Evolutionary conservation across 2,329 filamentous ascomycete genomes (phyloP).

Genomic region (Periconia sp.): DNA sequence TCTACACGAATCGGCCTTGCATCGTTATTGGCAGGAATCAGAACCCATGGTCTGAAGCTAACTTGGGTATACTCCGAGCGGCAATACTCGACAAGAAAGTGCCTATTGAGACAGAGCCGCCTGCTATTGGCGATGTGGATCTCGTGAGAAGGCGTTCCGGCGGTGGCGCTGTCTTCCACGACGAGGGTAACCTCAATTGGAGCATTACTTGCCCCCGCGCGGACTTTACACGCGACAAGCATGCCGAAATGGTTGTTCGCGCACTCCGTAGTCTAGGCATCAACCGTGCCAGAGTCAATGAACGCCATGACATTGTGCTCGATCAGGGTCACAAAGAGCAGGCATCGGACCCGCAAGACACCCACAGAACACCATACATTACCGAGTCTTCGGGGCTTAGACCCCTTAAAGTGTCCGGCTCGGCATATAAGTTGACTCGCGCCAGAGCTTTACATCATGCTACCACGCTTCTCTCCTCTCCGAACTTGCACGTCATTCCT

Average conservation of each 20-base stretch:
- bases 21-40: conserved; percentile 95
- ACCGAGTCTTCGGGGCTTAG: conserved; percentile 34
- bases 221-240: conserved; percentile 80
- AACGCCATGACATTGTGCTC: conserved; percentile 90
- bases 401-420: conserved; percentile 83
- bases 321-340: conserved; percentile 52
- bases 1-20: conserved; percentile 87
- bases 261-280: conserved; percentile 70
- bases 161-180: conserved; percentile 93
- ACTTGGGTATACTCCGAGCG: conserved; percentile 67
- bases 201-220: conserved; percentile 83
- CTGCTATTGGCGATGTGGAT: conserved; percentile 53
- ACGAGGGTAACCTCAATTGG: conserved; percentile 92
- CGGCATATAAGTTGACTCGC: conserved; percentile 90
- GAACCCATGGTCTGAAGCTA: conserved; percentile 94
- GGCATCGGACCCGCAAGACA: conserved; percentile 43
- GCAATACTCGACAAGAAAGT: conserved; percentile 27
- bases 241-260: conserved; percentile 92
- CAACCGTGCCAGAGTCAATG: conserved; percentile 75
- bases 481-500: conserved; percentile 73
- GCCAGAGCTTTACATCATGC: conserved; percentile 87
- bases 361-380: conserved; percentile 54
- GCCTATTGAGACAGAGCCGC: conserved; percentile 40
- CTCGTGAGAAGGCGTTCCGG: conserved; percentile 86
- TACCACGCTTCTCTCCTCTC: conserved; percentile 81